Evolutionary conservation across 371 early-diverging fungal genomes (phyloP), one percentile per base, ranked within the genome.

Genomic region (Actinomortierella wolfii): DNA sequence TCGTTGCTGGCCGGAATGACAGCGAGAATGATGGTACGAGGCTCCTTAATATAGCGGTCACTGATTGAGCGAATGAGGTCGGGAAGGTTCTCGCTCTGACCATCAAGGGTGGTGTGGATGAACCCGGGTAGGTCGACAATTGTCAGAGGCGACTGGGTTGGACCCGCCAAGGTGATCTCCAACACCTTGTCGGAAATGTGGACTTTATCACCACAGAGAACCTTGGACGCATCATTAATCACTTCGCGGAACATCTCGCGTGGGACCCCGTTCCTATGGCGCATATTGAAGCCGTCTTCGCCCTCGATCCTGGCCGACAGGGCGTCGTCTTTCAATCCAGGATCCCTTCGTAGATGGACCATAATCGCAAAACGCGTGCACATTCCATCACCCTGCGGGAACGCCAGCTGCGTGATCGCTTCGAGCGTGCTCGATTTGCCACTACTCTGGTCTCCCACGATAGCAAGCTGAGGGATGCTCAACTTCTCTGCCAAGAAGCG

Each of bases 381-480:
- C 47, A 47, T 47, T 21, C 47, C 47, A 1, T 9, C 21, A 6
- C 47, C 47, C 9, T 47, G 47, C 2, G 47, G 47, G 21, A 47
- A 47, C 2, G 47, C 20, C 47, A 47, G 47, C 8, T 47, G 47
- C 20, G 47, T 47, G 21, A 47, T 18, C 2, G 47, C 17, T 24
- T 47, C 47, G 47, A 47, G 47, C 1, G 47, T 20, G 21, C 47
- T 47, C 3, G 47, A 47, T 8, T 47, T 47, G 9, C 47, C 47
- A 8, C 47, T 20, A 2, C 20, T 18, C 21, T 47, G 47, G 47
- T 47, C 47, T 18, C 47, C 47, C 11, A 47, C 21, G 20, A 47
- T 47, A 3, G 47, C 47, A 15, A 47, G 47, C 2, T 21, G 47
- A 47, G 47, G 47, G 47, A 47, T 47, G 47, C 47, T 47, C 20